Base-by-base conservation (phyloP, 2,329 filamentous ascomycete species). In the Myriosclerotinia duriaeana region DNA sequence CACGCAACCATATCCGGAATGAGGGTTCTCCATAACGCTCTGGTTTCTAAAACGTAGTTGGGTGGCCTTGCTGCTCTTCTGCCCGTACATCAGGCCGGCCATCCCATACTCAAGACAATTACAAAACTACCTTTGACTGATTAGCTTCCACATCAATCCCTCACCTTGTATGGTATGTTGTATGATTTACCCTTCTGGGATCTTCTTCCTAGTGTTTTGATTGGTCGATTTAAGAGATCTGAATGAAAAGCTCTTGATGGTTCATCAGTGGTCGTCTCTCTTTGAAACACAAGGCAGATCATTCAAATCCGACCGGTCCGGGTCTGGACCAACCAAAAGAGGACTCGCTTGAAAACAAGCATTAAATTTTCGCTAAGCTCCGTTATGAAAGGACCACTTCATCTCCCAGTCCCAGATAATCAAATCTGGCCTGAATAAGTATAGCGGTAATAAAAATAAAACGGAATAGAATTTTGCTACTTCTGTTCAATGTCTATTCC, bases 361-460 rank as follows among this genome's bases (percentile, higher is more conserved):
- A 65, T 65, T 55, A 46, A 42, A n/a, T 44, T 53, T 65, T 61
- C 50, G 70, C 68, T 60, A 66, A 22, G 20, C 67, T 72, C 70
- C 67, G 68, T 58, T 69, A 71, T 72, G 71, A 70, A 70, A 67
- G 67, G 68, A 71, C 64, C 70, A 66, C 22, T 66, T 69, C 69
- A 60, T 68, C 66, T 68, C 65, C 68, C 65, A 68, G 34, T 68
- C 65, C 68, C 65, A 69, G 34, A 56, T 52, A 59, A 62, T 53
- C 53, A 64, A 66, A 61, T 61, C 53, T 50, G 36, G 53, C 48
- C 42, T 56, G 52, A 56, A 55, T 63, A 38, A 48, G 63, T 58
- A 63, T 64, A 53, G 55, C 26, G 53, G 36, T 55, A 9, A 53
- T 54, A 48, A 38, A 46, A 53, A 55, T 26, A 26, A 26, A 26